phyloP scores from a whole-genome alignment of 2,329 filamentous ascomycete genomes.

The Gnomoniopsis sp. region DNA sequence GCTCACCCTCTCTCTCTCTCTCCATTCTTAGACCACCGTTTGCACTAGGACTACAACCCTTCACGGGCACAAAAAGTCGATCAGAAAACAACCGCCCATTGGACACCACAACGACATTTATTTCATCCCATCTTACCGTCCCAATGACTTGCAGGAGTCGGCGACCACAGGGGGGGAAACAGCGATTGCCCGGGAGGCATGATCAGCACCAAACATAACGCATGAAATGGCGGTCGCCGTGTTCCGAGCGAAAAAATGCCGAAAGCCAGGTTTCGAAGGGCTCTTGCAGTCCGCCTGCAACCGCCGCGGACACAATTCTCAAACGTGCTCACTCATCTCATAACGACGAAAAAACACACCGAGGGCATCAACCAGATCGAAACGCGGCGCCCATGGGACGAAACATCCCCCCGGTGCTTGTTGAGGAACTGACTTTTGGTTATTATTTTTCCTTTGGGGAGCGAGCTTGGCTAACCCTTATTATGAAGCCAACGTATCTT shows the following conservation, averaged over 20 bases:
- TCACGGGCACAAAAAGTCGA: too few relatives aligned
- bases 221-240: background rate
- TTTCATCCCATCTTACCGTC: background rate
- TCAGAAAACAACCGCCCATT: too few relatives aligned
- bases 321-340: constrained; percentile 12
- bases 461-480: too few relatives aligned
- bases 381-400: constrained; percentile 12
- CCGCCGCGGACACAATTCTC: constrained; percentile 8
- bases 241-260: background rate
- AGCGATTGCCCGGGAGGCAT: background rate
- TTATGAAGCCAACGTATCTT: too few relatives aligned
- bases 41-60: too few relatives aligned
- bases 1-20: too few relatives aligned
- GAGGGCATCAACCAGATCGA: constrained; percentile 5
- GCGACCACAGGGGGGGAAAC: background rate
- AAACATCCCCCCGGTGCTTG: constrained; percentile 2
- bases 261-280: background rate
- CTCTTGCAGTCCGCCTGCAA: background rate
- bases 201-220: background rate
- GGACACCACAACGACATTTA: background rate
- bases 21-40: too few relatives aligned
- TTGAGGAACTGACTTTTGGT: too few relatives aligned
- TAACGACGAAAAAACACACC: background rate
- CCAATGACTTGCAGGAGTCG: background rate
- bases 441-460: too few relatives aligned